These are phyloP conservation scores for Taxillus chinensis DNA, from an alignment of 164 flowering plant species.

Conservation along the genomic window DNA sequence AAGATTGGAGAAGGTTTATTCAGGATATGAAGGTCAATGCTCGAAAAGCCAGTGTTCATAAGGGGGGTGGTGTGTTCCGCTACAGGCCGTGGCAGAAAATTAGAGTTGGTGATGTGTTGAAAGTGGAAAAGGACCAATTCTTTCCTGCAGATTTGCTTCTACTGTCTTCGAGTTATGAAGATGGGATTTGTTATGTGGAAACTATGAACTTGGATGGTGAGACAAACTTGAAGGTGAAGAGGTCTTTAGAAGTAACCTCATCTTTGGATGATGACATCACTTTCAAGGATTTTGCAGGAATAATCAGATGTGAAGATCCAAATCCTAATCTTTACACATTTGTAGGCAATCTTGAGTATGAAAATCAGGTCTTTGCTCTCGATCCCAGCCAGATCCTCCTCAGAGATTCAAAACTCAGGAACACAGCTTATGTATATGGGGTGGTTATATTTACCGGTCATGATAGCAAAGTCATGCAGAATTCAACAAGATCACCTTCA, in stretches of 20 bases:
- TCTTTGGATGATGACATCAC: slow-evolving; percentile 42
- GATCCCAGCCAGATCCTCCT: slow-evolving; percentile 83
- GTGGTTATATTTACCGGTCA: slow-evolving; percentile 80
- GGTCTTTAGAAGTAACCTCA: slow-evolving; percentile 59
- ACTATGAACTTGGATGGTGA: slow-evolving; percentile 96
- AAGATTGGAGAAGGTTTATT: slow-evolving; percentile 86
- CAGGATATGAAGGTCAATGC: slow-evolving; percentile 81
- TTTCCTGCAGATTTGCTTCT: slow-evolving; percentile 84
- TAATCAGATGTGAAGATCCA: slow-evolving; percentile 75
- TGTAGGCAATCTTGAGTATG: slow-evolving; percentile 75
- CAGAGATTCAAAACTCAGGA: slow-evolving; percentile 84
- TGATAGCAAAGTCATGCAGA: slow-evolving; percentile 89
- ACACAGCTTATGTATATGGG: slow-evolving; percentile 64
- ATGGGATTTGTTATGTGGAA: slow-evolving; percentile 91
- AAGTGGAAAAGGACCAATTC: slow-evolving; percentile 78
- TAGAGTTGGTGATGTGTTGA: slow-evolving; percentile 74
- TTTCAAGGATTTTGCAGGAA: slow-evolving; percentile 56
- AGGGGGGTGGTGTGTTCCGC: slow-evolving; percentile 49
- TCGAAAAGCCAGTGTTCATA: slow-evolving; percentile 52
- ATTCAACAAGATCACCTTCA: slow-evolving; percentile 82
- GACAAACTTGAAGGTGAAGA: slow-evolving; percentile 81
- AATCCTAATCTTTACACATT: slow-evolving; percentile 79
- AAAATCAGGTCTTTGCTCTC: slow-evolving; percentile 49
- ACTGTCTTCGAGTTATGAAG: slow-evolving; percentile 76
- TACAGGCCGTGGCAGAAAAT: slow-evolving; percentile 59